Conservation (phyloP, 306 rosid species). For the Crotalaria pallida region DNA sequence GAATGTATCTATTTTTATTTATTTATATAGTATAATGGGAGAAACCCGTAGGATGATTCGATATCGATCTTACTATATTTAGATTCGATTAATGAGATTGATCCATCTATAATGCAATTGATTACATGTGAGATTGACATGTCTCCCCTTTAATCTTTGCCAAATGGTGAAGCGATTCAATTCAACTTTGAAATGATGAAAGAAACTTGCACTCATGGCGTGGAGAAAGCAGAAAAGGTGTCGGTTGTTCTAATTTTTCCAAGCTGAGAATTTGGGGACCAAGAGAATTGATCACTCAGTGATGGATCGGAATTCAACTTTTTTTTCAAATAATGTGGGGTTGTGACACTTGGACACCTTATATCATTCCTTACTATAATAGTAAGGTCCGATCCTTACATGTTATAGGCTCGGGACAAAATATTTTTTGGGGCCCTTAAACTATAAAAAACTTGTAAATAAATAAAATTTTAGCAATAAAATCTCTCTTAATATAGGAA, state of each 20-base stretch:
- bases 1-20: too few species aligned
- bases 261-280: conserved; percentile 43
- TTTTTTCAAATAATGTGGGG: not conserved
- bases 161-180: conserved; percentile 12
- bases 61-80: not conserved
- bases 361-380: conserved; percentile 9
- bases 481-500: too few species aligned
- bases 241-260: conserved; percentile 51
- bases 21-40: too few species aligned
- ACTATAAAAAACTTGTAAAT: too few species aligned
- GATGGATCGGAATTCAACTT: too few species aligned
- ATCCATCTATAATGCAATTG: not conserved
- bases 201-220: conserved; percentile 10
- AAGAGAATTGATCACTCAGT: not conserved
- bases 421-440: too few species aligned
- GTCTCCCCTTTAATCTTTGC: conserved; percentile 1
- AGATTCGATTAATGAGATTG: not conserved
- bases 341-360: conserved; percentile 20
- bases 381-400: too few species aligned
- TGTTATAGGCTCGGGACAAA: too few species aligned
- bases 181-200: conserved; percentile 21
- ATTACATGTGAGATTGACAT: not conserved
- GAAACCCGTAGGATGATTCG: too few species aligned
- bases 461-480: too few species aligned
- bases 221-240: conserved; percentile 25